A percentile compares a stretch with the other conserved stretches of the same genome.
Conservation (phyloP, 257 asterid genomes). For the Oldenlandia corymbosa region DNA sequence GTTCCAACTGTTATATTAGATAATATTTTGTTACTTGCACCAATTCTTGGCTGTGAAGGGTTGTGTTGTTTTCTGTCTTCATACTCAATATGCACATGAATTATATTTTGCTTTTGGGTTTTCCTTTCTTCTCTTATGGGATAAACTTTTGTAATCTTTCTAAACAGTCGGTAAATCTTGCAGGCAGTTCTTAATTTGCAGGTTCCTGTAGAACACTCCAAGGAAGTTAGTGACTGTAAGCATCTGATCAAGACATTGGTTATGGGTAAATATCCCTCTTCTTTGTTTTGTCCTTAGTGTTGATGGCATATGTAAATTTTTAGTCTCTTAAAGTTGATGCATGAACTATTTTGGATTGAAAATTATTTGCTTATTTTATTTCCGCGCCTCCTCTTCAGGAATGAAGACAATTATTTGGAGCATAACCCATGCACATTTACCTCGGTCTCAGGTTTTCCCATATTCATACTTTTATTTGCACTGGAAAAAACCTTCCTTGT, state of each 20-base stretch:
- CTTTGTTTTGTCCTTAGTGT: constrained; percentile 3
- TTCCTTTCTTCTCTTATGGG: neutral
- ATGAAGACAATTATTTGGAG: constrained; percentile 99
- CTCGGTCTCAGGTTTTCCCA: constrained; percentile 84
- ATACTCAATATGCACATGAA: neutral
- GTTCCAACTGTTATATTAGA: neutral
- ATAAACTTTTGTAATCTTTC: constrained; percentile 13
- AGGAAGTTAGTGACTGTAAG: constrained; percentile 97
- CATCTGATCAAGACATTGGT: constrained; percentile 96
- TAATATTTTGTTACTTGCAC: neutral
- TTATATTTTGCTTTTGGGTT: neutral
- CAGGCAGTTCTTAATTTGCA: constrained; percentile 95
- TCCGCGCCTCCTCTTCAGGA: constrained; percentile 37
- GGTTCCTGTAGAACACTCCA: constrained; percentile 74
- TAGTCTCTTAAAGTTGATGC: constrained; percentile 1
- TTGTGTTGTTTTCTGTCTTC: neutral
- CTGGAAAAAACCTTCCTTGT: constrained; percentile 18
- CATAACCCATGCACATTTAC: constrained; percentile 94
- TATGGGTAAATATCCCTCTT: constrained; percentile 61
- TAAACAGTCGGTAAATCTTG: constrained; percentile 26
- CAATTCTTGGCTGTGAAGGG: neutral
- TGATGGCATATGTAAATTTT: neutral
- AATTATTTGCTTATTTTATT: neutral
- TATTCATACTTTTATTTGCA: neutral
- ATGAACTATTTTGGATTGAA: neutral